Conservation (phyloP, 2,329 filamentous ascomycete genomes). For the Parascedosporium putredinis region DNA sequence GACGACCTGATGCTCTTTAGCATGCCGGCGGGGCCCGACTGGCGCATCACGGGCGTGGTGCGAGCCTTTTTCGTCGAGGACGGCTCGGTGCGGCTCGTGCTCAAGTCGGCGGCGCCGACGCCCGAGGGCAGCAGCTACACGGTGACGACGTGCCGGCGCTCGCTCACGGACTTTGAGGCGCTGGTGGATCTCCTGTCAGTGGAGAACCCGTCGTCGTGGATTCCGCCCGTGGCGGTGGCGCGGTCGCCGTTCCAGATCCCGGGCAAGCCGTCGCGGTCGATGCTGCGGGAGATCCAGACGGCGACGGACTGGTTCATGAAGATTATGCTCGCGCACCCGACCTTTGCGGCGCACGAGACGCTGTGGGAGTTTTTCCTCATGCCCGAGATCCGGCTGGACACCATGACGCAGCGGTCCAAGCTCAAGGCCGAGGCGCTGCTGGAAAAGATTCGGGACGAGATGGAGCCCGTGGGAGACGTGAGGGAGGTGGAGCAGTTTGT, state of each 20-base stretch:
- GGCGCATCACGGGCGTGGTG: constrained; percentile 83
- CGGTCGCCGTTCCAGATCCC: constrained; percentile 88
- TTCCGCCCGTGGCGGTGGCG: constrained; percentile 67
- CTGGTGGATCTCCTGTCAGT: constrained; percentile 71
- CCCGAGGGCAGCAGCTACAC: constrained; percentile 74
- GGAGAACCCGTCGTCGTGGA: constrained; percentile 92
- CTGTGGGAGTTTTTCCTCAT: constrained; percentile 99
- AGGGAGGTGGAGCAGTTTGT: constrained; percentile 90
- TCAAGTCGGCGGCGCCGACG: constrained; percentile 87
- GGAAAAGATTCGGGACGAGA: constrained; percentile 83
- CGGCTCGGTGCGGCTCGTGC: constrained; percentile 79
- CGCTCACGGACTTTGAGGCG: constrained; percentile 82
- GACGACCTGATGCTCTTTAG: constrained; percentile 86
- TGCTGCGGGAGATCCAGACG: constrained; percentile 79
- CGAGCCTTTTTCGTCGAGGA: constrained; percentile 96
- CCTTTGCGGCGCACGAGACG: constrained; percentile 92
- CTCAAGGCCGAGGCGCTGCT: constrained; percentile 74
- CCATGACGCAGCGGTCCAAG: constrained; percentile 80
- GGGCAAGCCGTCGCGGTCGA: constrained; percentile 77
- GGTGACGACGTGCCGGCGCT: constrained; percentile 86
- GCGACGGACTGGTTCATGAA: constrained; percentile 81
- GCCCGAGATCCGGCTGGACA: constrained; percentile 79
- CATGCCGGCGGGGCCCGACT: constrained; percentile 58
- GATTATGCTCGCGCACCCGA: constrained; percentile 77
- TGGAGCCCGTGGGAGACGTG: constrained; percentile 71